Evolutionary conservation across 2,329 filamentous ascomycete species (phyloP).

Genomic region (Sclerotinia subarctica): DNA sequence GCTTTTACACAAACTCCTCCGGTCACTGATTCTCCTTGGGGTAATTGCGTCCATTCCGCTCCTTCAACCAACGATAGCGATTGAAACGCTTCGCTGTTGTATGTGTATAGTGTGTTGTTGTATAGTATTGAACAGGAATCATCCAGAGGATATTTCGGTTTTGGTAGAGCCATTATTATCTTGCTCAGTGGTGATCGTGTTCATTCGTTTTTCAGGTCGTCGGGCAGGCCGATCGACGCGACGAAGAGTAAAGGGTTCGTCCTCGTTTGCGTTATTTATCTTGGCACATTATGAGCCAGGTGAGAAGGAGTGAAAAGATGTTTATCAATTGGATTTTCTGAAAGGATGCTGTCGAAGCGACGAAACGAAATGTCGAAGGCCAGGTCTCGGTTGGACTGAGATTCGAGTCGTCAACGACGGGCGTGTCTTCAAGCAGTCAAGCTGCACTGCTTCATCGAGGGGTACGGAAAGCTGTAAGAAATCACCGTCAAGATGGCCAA

Average conservation of each 20-base stretch:
- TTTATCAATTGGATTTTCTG: slow-evolving; percentile 1
- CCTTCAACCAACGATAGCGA: slow-evolving; percentile 66
- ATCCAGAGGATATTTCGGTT: slow-evolving; percentile 66
- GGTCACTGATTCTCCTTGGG: slow-evolving; percentile 65
- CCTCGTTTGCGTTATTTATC: slow-evolving; percentile 11
- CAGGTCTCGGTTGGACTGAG: neutral
- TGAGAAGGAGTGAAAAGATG: neutral
- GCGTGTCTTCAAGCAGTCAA: slow-evolving; percentile 13
- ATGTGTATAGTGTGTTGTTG: slow-evolving; percentile 81
- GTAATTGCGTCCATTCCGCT: slow-evolving; percentile 66
- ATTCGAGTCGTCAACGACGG: slow-evolving; percentile 19
- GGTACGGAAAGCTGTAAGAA: neutral
- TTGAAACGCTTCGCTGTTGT: slow-evolving; percentile 71
- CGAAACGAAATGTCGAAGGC: slow-evolving; percentile 14
- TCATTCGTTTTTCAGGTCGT: slow-evolving; percentile 21
- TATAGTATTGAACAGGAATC: slow-evolving; percentile 79
- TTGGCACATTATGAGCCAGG: slow-evolving; percentile 18
- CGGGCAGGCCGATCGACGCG: slow-evolving; percentile 18
- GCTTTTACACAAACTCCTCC: slow-evolving; percentile 76
- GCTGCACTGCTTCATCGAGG: neutral
- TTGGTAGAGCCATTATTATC: slow-evolving; percentile 49
- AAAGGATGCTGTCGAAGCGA: slow-evolving; percentile 21
- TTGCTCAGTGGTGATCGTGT: slow-evolving; percentile 23
- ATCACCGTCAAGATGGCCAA: slow-evolving; percentile 21
- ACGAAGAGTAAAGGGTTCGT: slow-evolving; percentile 14